Evolutionary conservation across 768 basidiomycete species (phyloP).

Genomic region (Lentinula guzmanii): DNA sequence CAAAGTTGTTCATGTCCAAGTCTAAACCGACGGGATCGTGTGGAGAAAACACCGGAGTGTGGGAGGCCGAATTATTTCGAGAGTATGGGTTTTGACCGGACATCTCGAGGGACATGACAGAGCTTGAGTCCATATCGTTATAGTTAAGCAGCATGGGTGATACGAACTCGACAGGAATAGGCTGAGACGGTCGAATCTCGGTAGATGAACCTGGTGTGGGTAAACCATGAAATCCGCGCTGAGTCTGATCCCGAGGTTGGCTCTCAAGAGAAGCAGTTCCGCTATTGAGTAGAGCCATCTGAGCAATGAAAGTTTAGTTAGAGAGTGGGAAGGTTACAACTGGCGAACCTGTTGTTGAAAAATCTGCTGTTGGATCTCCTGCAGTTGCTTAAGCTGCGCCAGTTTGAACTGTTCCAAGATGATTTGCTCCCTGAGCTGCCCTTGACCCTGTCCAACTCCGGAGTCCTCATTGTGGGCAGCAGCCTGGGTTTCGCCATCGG

Average conservation of each 20-base stretch:
- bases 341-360: slow-evolving; percentile 77
- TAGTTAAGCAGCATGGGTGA: slow-evolving; percentile 57
- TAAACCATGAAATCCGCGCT: slow-evolving; percentile 33
- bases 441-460: slow-evolving; percentile 36
- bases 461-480: slow-evolving; percentile 27
- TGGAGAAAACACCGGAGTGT: slow-evolving; percentile 20
- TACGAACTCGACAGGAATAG: slow-evolving; percentile 49
- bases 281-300: slow-evolving; percentile 69
- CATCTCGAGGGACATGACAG: neutral
- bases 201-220: slow-evolving; percentile 68
- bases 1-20: neutral
- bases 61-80: slow-evolving; percentile 17
- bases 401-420: slow-evolving; percentile 60
- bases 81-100: neutral
- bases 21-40: slow-evolving; percentile 7
- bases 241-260: slow-evolving; percentile 13
- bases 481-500: neutral
- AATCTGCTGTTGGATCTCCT: slow-evolving; percentile 77
- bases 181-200: slow-evolving; percentile 62
- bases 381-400: slow-evolving; percentile 69
- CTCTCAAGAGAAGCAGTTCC: neutral
- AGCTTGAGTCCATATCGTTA: slow-evolving; percentile 11
- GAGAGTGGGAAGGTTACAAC: slow-evolving; percentile 1
- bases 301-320: slow-evolving; percentile 8
- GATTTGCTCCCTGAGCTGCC: slow-evolving; percentile 3